Evolutionary conservation across 768 basidiomycete genomes (phyloP), one percentile per base, ranked within the genome.

Genomic region (Lepiota venenata): DNA sequence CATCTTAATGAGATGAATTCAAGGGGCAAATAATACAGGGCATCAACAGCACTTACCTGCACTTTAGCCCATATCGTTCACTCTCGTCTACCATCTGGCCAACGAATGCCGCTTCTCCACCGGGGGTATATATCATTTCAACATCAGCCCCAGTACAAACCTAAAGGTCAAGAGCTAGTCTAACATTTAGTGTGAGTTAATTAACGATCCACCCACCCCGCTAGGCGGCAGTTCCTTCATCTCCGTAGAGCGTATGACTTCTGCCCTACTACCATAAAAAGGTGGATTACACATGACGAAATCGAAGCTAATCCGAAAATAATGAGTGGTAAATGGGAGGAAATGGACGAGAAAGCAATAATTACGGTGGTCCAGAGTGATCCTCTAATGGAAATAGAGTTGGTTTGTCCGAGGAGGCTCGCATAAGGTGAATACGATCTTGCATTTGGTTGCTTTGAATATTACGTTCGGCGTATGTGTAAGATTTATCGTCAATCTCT

Each of bases 271-370:
- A n/a, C 74, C 65, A 64, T 97, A 98, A 69, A 99, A 99, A 0
- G 96, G 96, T 0, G 96, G 96, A 66, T 98, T 99, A 70, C 95
- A 98, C 84, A 98, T 92, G 0, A 85, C 83, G 59, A 96, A 93
- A 54, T 88, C 82, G 61, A 85, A 83, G 3, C 81, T 84, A 49
- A 10, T 9, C 7, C 10, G 4, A 3, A 22, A 10, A 1, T 9
- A 39, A 11, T 32, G 8, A 32, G 32, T 7, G n/a, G 21, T 7
- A 8, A 29, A 22, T 37, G 39, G 22, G 15, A 39, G 18, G 22
- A 37, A 45, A 4, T 15, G 37, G 41, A 37, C 12, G 29, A 3
- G 18, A 29, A 7, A 27, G 9, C 15, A 22, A 49, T 39, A 58
- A 52, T n/a, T 53, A 64, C 63, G 53, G 58, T 37, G 44, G 57